Evolutionary conservation across 306 rosid species (phyloP).

Genomic region (Trichosanthes cucumerina): DNA sequence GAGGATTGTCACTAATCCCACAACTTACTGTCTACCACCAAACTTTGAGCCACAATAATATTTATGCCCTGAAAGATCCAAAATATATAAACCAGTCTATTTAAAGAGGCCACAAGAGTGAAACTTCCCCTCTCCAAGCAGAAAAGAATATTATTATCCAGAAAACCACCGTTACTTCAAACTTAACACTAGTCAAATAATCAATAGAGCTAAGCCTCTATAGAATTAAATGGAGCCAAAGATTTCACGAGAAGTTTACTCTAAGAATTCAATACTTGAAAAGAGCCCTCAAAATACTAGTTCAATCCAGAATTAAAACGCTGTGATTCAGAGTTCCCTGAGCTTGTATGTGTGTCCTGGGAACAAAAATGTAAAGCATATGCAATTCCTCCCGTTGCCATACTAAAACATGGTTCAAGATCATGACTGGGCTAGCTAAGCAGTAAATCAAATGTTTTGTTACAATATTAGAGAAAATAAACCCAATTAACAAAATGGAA

Average conservation of each 20-base stretch:
- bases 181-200: background rate
- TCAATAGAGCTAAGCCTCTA: background rate
- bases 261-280: background rate
- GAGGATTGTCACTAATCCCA: background rate
- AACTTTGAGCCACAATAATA: background rate
- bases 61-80: background rate
- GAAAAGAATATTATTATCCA: background rate
- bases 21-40: background rate
- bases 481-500: background rate
- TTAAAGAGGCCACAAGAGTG: background rate
- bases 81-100: background rate
- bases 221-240: background rate
- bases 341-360: background rate
- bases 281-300: background rate
- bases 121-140: background rate
- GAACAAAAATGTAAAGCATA: background rate
- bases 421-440: background rate
- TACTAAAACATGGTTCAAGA: background rate
- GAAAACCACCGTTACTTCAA: background rate
- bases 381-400: background rate
- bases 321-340: background rate
- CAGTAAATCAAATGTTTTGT: background rate
- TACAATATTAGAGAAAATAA: background rate
- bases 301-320: background rate
- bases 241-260: background rate